These are phyloP conservation scores for Sclerotinia subarctica DNA, from an alignment of 2,329 filamentous ascomycete species.

Conservation along the genomic window DNA sequence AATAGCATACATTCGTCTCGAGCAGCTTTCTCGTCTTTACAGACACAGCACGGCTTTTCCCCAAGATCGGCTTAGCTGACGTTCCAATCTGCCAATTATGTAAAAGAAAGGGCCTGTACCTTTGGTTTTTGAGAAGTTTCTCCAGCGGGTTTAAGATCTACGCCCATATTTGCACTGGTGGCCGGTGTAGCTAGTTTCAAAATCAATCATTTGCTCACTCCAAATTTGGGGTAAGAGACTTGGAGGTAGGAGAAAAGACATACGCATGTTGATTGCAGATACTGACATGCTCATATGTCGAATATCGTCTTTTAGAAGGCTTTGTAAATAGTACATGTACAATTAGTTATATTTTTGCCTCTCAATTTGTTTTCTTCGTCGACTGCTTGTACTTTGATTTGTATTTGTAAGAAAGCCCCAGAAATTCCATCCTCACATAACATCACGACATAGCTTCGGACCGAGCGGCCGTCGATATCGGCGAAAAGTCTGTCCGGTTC, in stretches of 20 bases:
- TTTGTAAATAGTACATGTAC: conserved; percentile 29
- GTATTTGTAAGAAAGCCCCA: conserved; percentile 22
- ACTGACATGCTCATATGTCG: conserved; percentile 32
- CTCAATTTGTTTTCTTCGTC: conserved; percentile 4
- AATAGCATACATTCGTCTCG: conserved; percentile 99
- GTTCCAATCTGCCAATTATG: background rate
- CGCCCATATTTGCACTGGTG: conserved; percentile 32
- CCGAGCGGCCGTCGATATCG: background rate
- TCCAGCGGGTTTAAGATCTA: conserved; percentile 32
- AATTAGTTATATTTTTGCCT: background rate
- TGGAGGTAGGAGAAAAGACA: conserved; percentile 18
- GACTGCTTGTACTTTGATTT: background rate
- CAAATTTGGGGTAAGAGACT: background rate
- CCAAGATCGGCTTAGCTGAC: conserved; percentile 2
- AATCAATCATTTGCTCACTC: conserved; percentile 8
- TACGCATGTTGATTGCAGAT: conserved; percentile 34
- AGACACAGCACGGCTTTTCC: conserved; percentile 92
- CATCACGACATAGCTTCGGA: conserved; percentile 8
- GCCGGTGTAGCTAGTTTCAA: conserved; percentile 30
- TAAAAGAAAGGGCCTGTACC: conserved; percentile 24
- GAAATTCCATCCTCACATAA: background rate
- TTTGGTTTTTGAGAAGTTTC: conserved; percentile 31
- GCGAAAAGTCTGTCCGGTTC: conserved; percentile 8
- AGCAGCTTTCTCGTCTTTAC: conserved; percentile 87
- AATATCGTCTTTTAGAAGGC: conserved; percentile 26